phyloP scores from a whole-genome alignment of 2,329 filamentous ascomycete species.

The Penicillium verrucosum region DNA sequence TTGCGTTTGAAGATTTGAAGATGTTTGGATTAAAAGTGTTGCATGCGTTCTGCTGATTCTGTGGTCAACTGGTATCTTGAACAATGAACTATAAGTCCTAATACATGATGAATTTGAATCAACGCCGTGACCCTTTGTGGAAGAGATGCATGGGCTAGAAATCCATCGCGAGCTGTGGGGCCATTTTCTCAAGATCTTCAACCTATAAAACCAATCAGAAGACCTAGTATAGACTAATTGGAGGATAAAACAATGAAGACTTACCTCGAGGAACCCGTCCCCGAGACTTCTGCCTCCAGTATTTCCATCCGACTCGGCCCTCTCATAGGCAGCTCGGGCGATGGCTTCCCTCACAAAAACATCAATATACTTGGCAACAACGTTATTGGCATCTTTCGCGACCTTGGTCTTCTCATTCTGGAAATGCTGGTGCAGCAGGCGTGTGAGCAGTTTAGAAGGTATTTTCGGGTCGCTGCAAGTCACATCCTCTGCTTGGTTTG shows the following conservation, averaged over 20 bases:
- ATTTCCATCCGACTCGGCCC: constrained; percentile 45
- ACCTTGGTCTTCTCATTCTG: constrained; percentile 67
- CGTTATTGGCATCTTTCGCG: constrained; percentile 70
- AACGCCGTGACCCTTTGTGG: neutral
- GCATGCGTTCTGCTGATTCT: neutral
- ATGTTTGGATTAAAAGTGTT: neutral
- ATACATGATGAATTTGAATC: constrained; percentile 3
- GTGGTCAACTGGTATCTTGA: constrained; percentile 29
- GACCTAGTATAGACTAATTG: neutral
- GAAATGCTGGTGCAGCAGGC: constrained; percentile 77
- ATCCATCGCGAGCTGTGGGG: constrained; percentile 80
- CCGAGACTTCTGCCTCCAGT: constrained; percentile 35
- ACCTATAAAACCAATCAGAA: constrained; percentile 51
- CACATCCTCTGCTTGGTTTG: constrained; percentile 28
- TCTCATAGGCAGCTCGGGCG: constrained; percentile 71
- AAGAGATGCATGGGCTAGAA: constrained; percentile 52
- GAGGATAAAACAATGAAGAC: constrained; percentile 22
- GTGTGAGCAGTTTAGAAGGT: constrained; percentile 69
- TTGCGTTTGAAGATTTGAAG: neutral
- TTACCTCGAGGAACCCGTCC: constrained; percentile 70
- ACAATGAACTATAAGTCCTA: constrained; percentile 7
- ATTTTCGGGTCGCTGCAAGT: constrained; percentile 50
- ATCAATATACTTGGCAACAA: constrained; percentile 82
- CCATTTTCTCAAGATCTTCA: constrained; percentile 84
- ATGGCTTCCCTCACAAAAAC: constrained; percentile 88